These are phyloP conservation scores for Lactarius sanguifluus DNA, from an alignment of 768 basidiomycete species.

Conservation along the genomic window DNA sequence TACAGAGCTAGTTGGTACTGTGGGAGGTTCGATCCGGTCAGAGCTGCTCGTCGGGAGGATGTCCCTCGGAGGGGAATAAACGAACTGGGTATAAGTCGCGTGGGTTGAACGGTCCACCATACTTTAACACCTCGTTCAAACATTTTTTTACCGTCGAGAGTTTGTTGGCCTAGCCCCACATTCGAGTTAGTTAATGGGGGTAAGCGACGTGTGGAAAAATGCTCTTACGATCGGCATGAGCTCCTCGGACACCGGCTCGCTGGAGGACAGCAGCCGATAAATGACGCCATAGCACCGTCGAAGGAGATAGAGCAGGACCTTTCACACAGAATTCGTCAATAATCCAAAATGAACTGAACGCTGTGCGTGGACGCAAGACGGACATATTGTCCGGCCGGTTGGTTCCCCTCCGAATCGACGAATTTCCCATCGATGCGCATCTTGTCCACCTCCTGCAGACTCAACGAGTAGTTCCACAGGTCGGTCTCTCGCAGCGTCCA, in stretches of 20 bases:
- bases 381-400: constrained; percentile 94
- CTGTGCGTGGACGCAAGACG: constrained; percentile 34
- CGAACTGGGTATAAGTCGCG: constrained; percentile 91
- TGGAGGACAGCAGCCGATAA: constrained; percentile 88
- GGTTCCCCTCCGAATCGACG: constrained; percentile 88
- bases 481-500: constrained; percentile 97
- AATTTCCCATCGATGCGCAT: constrained; percentile 98
- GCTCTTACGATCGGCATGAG: constrained; percentile 86
- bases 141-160: constrained; percentile 96
- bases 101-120: constrained; percentile 89
- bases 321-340: constrained; percentile 16
- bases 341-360: neutral
- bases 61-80: constrained; percentile 22
- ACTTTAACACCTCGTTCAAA: constrained; percentile 92
- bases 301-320: constrained; percentile 92
- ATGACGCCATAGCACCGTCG: constrained; percentile 96
- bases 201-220: constrained; percentile 8
- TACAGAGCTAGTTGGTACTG: constrained; percentile 93
- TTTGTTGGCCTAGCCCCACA: constrained; percentile 84
- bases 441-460: constrained; percentile 93
- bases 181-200: neutral
- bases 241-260: constrained; percentile 97
- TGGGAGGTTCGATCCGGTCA: constrained; percentile 12
- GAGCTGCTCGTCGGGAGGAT: neutral
- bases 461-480: constrained; percentile 89